Conservation (phyloP, 116 monocot genomes). For the Trichopus zeylanicus region DNA sequence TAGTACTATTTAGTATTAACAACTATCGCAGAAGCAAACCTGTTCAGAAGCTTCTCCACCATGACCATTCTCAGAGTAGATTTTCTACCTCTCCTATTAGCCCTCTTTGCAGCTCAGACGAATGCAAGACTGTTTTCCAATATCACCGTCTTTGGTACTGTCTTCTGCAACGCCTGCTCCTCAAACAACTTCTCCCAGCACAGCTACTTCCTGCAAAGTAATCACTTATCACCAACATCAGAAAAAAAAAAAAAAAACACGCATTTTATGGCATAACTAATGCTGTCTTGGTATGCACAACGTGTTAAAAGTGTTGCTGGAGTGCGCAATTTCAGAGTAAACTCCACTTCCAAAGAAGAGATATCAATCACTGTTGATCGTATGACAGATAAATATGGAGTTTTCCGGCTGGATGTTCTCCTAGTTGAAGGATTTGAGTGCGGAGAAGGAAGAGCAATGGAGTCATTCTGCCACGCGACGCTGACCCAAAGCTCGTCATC, state of each 20-base stretch:
- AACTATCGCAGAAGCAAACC: neutral
- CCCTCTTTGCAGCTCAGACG: slow-evolving; percentile 8
- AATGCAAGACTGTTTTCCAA: slow-evolving; percentile 19
- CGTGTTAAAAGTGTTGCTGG: slow-evolving; percentile 52
- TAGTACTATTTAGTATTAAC: neutral
- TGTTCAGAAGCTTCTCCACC: neutral
- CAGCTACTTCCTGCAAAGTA: slow-evolving; percentile 69
- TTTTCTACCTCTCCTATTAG: slow-evolving; percentile 10
- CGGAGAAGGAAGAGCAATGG: slow-evolving; percentile 22
- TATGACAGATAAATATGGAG: slow-evolving; percentile 39
- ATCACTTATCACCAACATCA: neutral
- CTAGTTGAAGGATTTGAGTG: slow-evolving; percentile 64
- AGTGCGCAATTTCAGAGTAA: slow-evolving; percentile 49
- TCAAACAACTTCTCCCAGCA: slow-evolving; percentile 47
- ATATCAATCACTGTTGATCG: slow-evolving; percentile 40
- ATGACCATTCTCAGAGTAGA: slow-evolving; percentile 16
- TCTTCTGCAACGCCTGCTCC: slow-evolving; percentile 66
- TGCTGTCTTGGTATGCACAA: too few species aligned
- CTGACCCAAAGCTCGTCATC: slow-evolving; percentile 29
- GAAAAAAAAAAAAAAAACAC: neutral
- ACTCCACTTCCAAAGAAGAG: slow-evolving; percentile 27
- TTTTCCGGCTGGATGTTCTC: slow-evolving; percentile 50
- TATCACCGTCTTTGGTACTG: slow-evolving; percentile 51
- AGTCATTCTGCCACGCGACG: slow-evolving; percentile 55
- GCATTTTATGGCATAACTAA: neutral